Evolutionary conservation across 352 stramenopile species (phyloP).

Genomic region (Globisporangium recalcitrans): DNA sequence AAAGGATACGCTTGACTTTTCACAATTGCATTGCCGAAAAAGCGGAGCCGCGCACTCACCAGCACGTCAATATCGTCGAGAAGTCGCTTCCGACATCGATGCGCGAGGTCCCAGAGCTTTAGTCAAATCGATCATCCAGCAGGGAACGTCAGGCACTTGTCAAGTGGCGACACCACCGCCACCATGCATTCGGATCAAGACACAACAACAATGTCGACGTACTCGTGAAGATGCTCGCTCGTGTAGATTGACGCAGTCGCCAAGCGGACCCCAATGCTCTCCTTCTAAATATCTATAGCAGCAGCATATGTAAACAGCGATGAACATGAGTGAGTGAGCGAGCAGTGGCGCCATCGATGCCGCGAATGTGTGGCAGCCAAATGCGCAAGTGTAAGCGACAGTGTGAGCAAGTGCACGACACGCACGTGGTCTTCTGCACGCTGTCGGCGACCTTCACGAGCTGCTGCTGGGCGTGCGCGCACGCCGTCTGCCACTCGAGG

Average conservation of each 20-base stretch:
- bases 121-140: neutral
- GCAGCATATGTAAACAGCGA: neutral
- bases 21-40: too few relatives aligned
- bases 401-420: neutral
- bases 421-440: constrained; percentile 72
- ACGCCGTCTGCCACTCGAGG: constrained; percentile 52
- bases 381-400: neutral
- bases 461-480: constrained; percentile 45
- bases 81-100: constrained; percentile 54
- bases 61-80: constrained; percentile 44
- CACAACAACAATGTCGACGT: constrained; percentile 14
- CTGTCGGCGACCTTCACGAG: constrained; percentile 62
- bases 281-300: constrained; percentile 51
- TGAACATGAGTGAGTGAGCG: neutral
- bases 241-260: constrained; percentile 43
- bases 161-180: neutral
- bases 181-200: neutral
- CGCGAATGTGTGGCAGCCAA: neutral
- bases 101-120: constrained; percentile 67
- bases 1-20: neutral
- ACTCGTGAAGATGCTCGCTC: constrained; percentile 45
- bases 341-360: neutral
- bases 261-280: constrained; percentile 56
- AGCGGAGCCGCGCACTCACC: constrained; percentile 20
- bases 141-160: neutral